Base-by-base conservation (phyloP, 257 asterid species). In the Parsonsia alboflavescens region DNA sequence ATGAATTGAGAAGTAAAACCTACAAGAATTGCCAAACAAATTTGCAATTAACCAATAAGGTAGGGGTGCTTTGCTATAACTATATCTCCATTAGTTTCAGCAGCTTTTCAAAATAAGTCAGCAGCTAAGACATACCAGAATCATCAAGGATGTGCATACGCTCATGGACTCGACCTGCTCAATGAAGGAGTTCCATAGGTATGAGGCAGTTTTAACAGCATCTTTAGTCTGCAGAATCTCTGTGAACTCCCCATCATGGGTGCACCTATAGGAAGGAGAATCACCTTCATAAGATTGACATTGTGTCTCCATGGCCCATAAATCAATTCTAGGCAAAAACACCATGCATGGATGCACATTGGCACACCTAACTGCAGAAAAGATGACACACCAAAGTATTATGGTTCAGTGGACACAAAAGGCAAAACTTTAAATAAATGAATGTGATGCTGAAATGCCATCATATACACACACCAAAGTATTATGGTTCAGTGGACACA, bases 301-400 rank as follows among this genome's bases (percentile, higher is more conserved):
- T 75, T 59, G 75, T 56, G 85, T 69, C 82, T 95, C 98, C 72
- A 90, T 66, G 62, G 98, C 97, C 99, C 99, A 95, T 76, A 90
- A 85, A 83, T 95, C 98, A 78, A 95, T 84, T 82, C 90, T 83
- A 58, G 99, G 99, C 96, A 95, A 82, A 84, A 86, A 95, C 46
- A 95, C 70, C 93, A 95, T 67, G 86, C 96, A 85, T 30, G 77
- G 72, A 76, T 79, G 85, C 83, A 84, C 81, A 76, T 89, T 83
- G 68, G 88, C 82, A 79, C 96, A 86, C 83, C 91, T 88, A 96
- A 91, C 99, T 95, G 97, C 76, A 87, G 78, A 80, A 78, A 49
- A 78, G 66, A 82, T 45, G 30, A 65, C 39, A 10, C 28, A 36
- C 22, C 16, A 39, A 65, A 19, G 19, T 19, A 33, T 63, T 65